phyloP scores from a whole-genome alignment of 164 flowering plant genomes.

The Berberis vulgaris region DNA sequence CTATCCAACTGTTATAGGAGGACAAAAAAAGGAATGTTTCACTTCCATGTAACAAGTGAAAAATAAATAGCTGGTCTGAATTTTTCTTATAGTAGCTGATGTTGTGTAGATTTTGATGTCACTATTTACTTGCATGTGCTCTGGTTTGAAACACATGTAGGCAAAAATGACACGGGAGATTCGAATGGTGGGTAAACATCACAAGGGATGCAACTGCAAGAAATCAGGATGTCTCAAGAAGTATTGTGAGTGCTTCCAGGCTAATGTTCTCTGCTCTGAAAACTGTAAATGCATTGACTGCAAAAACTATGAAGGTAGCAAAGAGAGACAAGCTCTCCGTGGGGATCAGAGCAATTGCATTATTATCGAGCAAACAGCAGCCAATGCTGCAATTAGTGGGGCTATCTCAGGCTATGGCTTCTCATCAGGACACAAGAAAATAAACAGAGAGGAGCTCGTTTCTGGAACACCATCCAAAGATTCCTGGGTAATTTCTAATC shows the following conservation, averaged over 20 bases:
- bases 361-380: conserved; percentile 74
- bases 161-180: conserved; percentile 58
- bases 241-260: conserved; percentile 98
- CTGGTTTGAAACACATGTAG: conserved; percentile 23
- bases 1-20: background rate
- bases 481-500: conserved; percentile 40
- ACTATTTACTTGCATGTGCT: conserved; percentile 6
- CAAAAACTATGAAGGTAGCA: conserved; percentile 95
- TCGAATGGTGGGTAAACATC: conserved; percentile 65
- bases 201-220: conserved; percentile 98
- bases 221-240: conserved; percentile 97
- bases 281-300: conserved; percentile 96
- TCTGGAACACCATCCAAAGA: conserved; percentile 40
- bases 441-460: conserved; percentile 65
- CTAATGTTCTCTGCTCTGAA: conserved; percentile 91
- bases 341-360: conserved; percentile 62
- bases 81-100: background rate
- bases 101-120: background rate
- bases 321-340: conserved; percentile 84
- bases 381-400: conserved; percentile 94
- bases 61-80: no score
- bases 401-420: conserved; percentile 90
- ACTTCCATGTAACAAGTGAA: no score
- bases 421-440: conserved; percentile 55
- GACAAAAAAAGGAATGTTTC: no score